Percentiles rank a stretch among this genome's conserved stretches.
Conservation (phyloP, 2,329 filamentous ascomycete species). For the Trichoderma guizhouense region DNA sequence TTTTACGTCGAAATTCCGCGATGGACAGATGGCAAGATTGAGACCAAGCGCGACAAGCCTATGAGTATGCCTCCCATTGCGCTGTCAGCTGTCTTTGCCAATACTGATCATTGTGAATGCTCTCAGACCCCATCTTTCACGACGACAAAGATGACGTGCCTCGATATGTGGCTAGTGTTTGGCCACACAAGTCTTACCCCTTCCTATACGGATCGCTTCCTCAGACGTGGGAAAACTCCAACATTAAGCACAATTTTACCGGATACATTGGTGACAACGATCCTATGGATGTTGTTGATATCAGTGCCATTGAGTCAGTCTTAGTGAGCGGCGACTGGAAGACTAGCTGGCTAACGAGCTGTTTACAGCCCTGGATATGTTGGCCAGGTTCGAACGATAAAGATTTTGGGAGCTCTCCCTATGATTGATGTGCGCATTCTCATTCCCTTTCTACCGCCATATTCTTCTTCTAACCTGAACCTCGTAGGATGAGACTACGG, state of each 20-base stretch:
- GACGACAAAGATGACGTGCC: constrained; percentile 37
- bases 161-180: constrained; percentile 41
- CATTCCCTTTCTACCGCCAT: too few relatives aligned
- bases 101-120: background rate
- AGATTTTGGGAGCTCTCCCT: constrained; percentile 40
- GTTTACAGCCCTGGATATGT: constrained; percentile 31
- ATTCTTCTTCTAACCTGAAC: background rate
- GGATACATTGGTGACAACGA: constrained; percentile 40
- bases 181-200: constrained; percentile 43
- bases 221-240: constrained; percentile 44
- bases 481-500: constrained; percentile 28
- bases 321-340: background rate
- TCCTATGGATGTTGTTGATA: constrained; percentile 41
- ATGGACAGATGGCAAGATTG: constrained; percentile 41
- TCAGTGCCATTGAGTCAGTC: constrained; percentile 32
- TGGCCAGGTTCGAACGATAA: constrained; percentile 42
- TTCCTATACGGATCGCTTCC: constrained; percentile 44
- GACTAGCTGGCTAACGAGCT: background rate
- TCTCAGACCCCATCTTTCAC: constrained; percentile 39
- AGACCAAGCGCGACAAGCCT: constrained; percentile 38
- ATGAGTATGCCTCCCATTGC: constrained; percentile 30
- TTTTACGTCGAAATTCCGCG: constrained; percentile 41
- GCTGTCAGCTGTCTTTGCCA: background rate
- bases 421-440: constrained; percentile 34
- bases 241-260: constrained; percentile 38